phyloP scores from a whole-genome alignment of 768 basidiomycete species.

The Saitozyma podzolica region DNA sequence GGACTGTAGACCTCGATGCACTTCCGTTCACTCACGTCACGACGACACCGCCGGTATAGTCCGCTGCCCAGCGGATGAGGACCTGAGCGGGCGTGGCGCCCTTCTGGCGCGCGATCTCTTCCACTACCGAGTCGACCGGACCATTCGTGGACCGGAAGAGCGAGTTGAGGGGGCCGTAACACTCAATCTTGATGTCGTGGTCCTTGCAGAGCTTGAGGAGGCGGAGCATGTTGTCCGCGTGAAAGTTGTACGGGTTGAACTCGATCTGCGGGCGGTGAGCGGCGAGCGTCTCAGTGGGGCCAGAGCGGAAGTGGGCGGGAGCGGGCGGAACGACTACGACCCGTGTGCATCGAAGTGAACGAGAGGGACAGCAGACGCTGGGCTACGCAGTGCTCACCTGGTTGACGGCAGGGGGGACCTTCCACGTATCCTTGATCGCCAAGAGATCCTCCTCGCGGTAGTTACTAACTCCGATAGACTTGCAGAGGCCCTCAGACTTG shows the following conservation, averaged over 20 bases:
- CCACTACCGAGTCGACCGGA: constrained; percentile 26
- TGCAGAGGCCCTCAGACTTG: constrained; percentile 56
- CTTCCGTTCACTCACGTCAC: constrained; percentile 20
- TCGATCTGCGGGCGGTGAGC: constrained; percentile 49
- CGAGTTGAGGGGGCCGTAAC: constrained; percentile 40
- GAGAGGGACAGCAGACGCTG: not conserved
- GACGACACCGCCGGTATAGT: constrained; percentile 13
- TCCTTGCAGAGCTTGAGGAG: constrained; percentile 42
- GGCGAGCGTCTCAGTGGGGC: not conserved
- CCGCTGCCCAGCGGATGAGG: constrained; percentile 32
- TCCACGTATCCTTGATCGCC: constrained; percentile 43
- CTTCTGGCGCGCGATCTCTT: constrained; percentile 18
- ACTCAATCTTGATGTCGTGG: constrained; percentile 43
- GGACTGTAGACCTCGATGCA: no score
- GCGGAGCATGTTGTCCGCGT: constrained; percentile 22
- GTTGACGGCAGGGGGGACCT: constrained; percentile 50
- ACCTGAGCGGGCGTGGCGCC: constrained; percentile 35
- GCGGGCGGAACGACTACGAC: no score
- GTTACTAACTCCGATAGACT: constrained; percentile 55
- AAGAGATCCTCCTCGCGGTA: constrained; percentile 52
- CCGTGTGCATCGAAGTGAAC: not conserved
- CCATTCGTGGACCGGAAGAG: constrained; percentile 22
- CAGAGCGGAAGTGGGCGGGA: no score
- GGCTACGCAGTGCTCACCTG: constrained; percentile 33
- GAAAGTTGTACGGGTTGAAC: constrained; percentile 52